These are phyloP conservation scores for Puya raimondii DNA, from an alignment of 176 grass and related monocot genomes.

Conservation along the genomic window DNA sequence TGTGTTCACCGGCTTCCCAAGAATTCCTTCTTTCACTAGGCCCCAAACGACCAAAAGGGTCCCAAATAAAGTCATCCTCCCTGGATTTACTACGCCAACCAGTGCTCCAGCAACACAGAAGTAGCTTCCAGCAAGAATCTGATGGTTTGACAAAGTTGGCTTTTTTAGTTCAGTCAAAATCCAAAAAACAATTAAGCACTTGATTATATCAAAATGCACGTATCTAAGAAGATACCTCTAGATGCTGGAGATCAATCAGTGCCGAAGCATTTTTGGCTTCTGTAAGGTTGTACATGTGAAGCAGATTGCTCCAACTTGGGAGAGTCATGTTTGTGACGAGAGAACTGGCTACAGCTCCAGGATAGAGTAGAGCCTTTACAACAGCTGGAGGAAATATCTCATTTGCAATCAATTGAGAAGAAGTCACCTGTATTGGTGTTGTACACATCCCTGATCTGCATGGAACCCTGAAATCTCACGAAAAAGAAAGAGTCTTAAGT, in stretches of 20 bases:
- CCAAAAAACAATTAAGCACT: background rate
- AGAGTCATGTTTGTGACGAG: slow-evolving; percentile 45
- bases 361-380: slow-evolving; percentile 73
- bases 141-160: background rate
- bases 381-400: slow-evolving; percentile 75
- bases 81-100: slow-evolving; percentile 66
- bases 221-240: slow-evolving; percentile 43
- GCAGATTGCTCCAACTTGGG: slow-evolving; percentile 60
- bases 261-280: slow-evolving; percentile 75
- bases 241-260: slow-evolving; percentile 66
- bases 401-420: slow-evolving; percentile 76
- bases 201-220: background rate
- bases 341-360: slow-evolving; percentile 50
- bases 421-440: slow-evolving; percentile 88
- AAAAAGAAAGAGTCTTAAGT: slow-evolving; percentile 15
- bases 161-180: background rate
- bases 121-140: slow-evolving; percentile 97
- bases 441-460: slow-evolving; percentile 93
- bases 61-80: slow-evolving; percentile 95
- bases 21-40: slow-evolving; percentile 75
- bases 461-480: slow-evolving; percentile 50
- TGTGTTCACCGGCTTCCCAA: slow-evolving; percentile 48
- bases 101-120: slow-evolving; percentile 85
- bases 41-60: slow-evolving; percentile 84
- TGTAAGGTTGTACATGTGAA: slow-evolving; percentile 78